These are phyloP conservation scores for Thymus quinquecostatus DNA, from an alignment of 257 asterid genomes.

Conservation along the genomic window DNA sequence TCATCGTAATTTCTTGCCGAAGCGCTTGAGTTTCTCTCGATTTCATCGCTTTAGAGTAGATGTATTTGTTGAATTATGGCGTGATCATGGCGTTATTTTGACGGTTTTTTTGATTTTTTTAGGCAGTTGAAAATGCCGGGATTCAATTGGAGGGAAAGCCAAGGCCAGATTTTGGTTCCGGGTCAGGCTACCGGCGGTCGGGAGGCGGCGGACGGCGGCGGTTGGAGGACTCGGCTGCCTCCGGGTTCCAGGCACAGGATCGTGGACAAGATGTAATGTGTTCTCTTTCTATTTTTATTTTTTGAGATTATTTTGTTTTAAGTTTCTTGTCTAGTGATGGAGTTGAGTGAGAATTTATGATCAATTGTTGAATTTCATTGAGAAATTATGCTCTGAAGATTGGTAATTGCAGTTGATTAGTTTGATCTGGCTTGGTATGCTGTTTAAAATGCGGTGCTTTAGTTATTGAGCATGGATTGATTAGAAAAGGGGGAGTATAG, in stretches of 20 bases:
- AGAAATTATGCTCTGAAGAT: not conserved
- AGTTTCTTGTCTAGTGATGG: not conserved
- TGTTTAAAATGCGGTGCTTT: not conserved
- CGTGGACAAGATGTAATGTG: constrained; percentile 65
- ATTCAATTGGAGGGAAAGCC: constrained; percentile 64
- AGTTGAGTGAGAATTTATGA: constrained; percentile 12
- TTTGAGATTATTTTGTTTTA: not conserved
- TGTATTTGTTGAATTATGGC: not conserved
- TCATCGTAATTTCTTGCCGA: not conserved
- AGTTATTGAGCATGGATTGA: not conserved
- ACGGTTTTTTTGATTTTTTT: not conserved
- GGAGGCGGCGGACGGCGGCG: constrained; percentile 59
- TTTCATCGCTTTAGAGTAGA: not conserved
- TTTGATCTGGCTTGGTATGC: constrained; percentile 7
- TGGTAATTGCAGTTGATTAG: constrained; percentile 9
- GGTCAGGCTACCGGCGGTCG: constrained; percentile 57
- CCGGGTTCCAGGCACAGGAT: constrained; percentile 69
- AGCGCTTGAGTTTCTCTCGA: not conserved
- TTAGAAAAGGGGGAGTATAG: not conserved
- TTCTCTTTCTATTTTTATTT: not conserved
- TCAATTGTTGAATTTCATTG: too few relatives aligned
- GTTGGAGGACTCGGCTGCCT: constrained; percentile 78
- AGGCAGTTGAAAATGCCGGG: constrained; percentile 51
- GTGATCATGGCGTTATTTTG: not conserved
- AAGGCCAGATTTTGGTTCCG: constrained; percentile 55